These are phyloP conservation scores for Suillus subalutaceus DNA, from an alignment of 768 basidiomycete genomes.

Conservation along the genomic window DNA sequence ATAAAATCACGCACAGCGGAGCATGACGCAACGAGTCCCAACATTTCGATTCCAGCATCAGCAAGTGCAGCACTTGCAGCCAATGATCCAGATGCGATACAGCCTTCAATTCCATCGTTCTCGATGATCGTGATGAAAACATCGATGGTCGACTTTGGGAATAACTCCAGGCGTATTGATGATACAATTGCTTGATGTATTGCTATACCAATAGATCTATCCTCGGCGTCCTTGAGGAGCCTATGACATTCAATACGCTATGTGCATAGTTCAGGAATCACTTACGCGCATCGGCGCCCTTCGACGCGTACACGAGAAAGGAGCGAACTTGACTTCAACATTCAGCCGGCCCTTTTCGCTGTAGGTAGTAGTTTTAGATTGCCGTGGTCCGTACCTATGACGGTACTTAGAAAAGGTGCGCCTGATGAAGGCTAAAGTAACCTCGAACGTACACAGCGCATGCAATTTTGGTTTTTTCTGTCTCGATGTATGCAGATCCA, in stretches of 20 bases:
- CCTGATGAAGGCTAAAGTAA: conserved; percentile 12
- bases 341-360: conserved; percentile 88
- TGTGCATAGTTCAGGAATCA: conserved; percentile 5
- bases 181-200: conserved; percentile 87
- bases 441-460: conserved; percentile 82
- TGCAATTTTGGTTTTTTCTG: conserved; percentile 88
- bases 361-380: conserved; percentile 78
- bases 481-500: conserved; percentile 97
- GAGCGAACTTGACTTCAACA: conserved; percentile 96
- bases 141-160: conserved; percentile 96
- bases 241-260: conserved; percentile 13
- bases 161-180: conserved; percentile 80
- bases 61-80: conserved; percentile 92
- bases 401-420: conserved; percentile 2
- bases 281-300: conserved; percentile 86
- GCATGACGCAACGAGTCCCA: conserved; percentile 85
- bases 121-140: conserved; percentile 89
- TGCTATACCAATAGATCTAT: conserved; percentile 78
- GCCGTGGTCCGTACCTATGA: conserved; percentile 79
- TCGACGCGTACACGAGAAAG: conserved; percentile 81
- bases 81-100: conserved; percentile 82
- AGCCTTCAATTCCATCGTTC: conserved; percentile 88
- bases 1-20: conserved; percentile 59
- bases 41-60: conserved; percentile 90
- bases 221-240: conserved; percentile 85